A percentile compares a stretch with the other conserved stretches of the same genome.
phyloP scores from a whole-genome alignment of 768 basidiomycete genomes.

The Asterophora parasitica region DNA sequence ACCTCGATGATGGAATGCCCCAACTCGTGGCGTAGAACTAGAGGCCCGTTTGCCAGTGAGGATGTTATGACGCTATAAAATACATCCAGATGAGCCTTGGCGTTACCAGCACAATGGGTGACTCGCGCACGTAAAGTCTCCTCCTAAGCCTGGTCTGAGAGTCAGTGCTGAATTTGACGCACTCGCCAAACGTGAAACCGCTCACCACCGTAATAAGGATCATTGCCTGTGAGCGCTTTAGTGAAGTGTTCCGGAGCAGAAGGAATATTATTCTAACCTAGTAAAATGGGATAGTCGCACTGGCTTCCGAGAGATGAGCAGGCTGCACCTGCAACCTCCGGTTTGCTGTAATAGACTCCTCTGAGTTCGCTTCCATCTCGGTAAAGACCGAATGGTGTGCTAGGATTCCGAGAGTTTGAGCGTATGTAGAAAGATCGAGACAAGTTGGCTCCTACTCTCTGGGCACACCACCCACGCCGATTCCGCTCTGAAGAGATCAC shows the following conservation, averaged over 20 bases:
- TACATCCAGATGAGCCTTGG: not conserved
- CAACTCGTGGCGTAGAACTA: conserved; percentile 74
- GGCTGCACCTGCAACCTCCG: conserved; percentile 62
- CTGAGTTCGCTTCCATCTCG: conserved; percentile 75
- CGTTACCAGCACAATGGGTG: not conserved
- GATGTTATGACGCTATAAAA: conserved; percentile 62
- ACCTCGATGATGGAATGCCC: conserved; percentile 77
- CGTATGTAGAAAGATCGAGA: not conserved
- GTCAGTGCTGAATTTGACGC: not conserved
- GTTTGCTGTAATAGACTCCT: conserved; percentile 65
- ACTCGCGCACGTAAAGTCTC: conserved; percentile 68
- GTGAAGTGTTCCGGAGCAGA: not conserved
- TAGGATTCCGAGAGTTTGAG: conserved; percentile 23
- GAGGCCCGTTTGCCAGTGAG: conserved; percentile 66
- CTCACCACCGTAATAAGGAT: conserved; percentile 74
- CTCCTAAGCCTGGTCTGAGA: conserved; percentile 54
- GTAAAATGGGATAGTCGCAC: conserved; percentile 72
- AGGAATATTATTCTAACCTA: conserved; percentile 40
- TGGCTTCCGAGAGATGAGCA: conserved; percentile 57
- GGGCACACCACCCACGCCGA: conserved; percentile 61
- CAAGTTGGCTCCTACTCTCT: conserved; percentile 48
- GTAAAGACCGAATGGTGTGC: conserved; percentile 73
- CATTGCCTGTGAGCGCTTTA: conserved; percentile 47
- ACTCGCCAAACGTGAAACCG: not conserved
- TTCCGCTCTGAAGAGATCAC: conserved; percentile 49